Percentiles rank a stretch among this genome's conserved stretches.
These are phyloP conservation scores for Colletotrichum tropicale DNA, from an alignment of 2,329 filamentous ascomycete species.

Conservation along the genomic window DNA sequence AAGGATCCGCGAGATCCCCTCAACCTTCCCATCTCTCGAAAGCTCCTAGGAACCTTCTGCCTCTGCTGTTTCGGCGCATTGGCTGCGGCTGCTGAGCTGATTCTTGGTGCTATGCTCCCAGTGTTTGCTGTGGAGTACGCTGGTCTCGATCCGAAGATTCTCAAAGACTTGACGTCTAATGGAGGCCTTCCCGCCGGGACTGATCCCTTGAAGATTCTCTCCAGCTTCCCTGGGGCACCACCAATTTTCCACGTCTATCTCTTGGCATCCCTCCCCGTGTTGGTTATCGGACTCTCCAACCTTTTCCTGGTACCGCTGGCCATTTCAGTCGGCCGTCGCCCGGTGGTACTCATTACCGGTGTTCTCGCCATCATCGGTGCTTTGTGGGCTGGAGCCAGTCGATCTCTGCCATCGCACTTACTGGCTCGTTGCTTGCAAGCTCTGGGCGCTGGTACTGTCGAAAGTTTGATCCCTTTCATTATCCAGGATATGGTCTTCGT, in stretches of 20 bases:
- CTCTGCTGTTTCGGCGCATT: slow-evolving; percentile 27
- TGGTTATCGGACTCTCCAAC: slow-evolving; percentile 36
- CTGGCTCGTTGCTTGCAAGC: slow-evolving; percentile 35
- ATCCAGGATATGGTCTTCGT: slow-evolving; percentile 41
- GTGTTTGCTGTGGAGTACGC: slow-evolving; percentile 38
- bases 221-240: slow-evolving; percentile 26
- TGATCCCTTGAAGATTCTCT: slow-evolving; percentile 20
- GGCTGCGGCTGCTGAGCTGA: slow-evolving; percentile 27
- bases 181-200: slow-evolving; percentile 24
- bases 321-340: slow-evolving; percentile 37
- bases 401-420: slow-evolving; percentile 30
- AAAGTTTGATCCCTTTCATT: slow-evolving; percentile 39
- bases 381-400: slow-evolving; percentile 36
- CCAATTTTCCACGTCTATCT: slow-evolving; percentile 31
- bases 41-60: neutral
- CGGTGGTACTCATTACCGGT: slow-evolving; percentile 35
- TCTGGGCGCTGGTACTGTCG: slow-evolving; percentile 36
- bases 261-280: slow-evolving; percentile 35
- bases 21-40: neutral
- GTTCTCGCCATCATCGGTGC: slow-evolving; percentile 35
- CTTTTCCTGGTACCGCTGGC: slow-evolving; percentile 38
- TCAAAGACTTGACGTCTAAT: slow-evolving; percentile 21
- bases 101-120: slow-evolving; percentile 32
- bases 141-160: slow-evolving; percentile 29
- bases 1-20: slow-evolving; percentile 10